Conservation (phyloP, 2,329 filamentous ascomycete genomes). For the Penicillium sclerotigenum region DNA sequence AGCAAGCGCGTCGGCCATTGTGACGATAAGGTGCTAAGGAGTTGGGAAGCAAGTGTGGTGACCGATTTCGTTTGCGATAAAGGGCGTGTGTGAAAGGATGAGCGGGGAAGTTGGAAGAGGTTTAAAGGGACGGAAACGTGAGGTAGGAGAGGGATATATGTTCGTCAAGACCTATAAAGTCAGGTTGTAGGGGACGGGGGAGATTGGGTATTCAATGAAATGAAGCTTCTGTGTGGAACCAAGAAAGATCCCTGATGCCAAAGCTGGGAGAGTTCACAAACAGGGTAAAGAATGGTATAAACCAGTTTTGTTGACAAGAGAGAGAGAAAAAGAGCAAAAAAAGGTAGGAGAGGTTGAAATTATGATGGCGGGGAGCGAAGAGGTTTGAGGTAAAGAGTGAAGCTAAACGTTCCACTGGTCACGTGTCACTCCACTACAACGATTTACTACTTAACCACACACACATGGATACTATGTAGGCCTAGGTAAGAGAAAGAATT, state of each 20-base stretch:
- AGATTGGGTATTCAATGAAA: not conserved
- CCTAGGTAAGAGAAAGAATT: too few species aligned
- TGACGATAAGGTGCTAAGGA: slow-evolving; percentile 19
- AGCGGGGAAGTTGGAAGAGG: not conserved
- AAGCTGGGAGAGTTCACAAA: not conserved
- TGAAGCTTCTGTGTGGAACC: not conserved
- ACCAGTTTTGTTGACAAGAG: not conserved
- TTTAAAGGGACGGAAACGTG: not conserved
- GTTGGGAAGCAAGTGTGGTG: slow-evolving; percentile 1
- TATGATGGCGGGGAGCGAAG: slow-evolving; percentile 12
- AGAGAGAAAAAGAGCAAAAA: not conserved
- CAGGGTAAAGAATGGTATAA: not conserved
- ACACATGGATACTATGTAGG: too few species aligned
- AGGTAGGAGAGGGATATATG: not conserved
- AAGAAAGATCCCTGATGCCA: not conserved
- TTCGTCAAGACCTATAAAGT: not conserved
- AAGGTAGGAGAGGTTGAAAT: not conserved
- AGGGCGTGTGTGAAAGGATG: not conserved
- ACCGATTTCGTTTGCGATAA: not conserved
- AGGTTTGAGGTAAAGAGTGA: slow-evolving; percentile 9
- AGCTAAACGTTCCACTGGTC: slow-evolving; percentile 7
- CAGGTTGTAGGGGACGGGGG: not conserved
- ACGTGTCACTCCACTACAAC: slow-evolving; percentile 1
- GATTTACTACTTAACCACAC: not conserved
- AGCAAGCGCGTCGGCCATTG: slow-evolving; percentile 46